phyloP scores from a whole-genome alignment of 257 asterid genomes.

The Schizonepeta tenuifolia region DNA sequence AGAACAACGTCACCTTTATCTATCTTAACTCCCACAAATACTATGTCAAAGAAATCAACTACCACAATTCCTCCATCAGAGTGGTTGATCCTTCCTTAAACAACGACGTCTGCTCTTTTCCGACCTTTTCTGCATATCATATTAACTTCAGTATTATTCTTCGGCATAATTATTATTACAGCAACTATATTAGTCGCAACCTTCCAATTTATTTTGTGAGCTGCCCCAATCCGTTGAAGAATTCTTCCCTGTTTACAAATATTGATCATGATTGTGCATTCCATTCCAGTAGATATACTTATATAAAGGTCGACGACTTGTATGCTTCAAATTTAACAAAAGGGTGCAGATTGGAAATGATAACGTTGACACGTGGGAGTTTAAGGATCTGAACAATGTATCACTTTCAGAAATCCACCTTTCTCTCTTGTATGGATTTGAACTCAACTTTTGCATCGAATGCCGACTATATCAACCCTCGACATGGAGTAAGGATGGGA shows the following conservation, averaged over 20 bases:
- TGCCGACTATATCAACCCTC: no score
- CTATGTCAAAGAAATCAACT: not conserved
- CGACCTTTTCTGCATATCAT: not conserved
- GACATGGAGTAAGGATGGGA: no score
- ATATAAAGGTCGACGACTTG: not conserved
- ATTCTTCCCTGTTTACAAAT: not conserved
- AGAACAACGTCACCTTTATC: not conserved
- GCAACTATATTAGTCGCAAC: no score
- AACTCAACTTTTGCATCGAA: not conserved
- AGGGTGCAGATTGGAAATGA: not conserved
- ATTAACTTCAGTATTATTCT: no score
- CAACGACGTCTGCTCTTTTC: not conserved
- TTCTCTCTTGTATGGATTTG: conserved; percentile 25
- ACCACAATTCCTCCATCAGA: not conserved
- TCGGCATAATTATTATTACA: no score
- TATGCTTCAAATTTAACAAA: not conserved
- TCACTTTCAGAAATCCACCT: conserved; percentile 10
- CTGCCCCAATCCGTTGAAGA: not conserved
- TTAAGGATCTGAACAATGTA: not conserved
- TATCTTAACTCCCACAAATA: not conserved
- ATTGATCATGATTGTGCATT: not conserved
- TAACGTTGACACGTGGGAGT: conserved; percentile 9
- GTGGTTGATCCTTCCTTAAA: no score
- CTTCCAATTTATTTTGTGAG: not conserved
- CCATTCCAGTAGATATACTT: not conserved